Base-by-base conservation (phyloP, 306 rosid species). In the Lathyrus oleraceus region DNA sequence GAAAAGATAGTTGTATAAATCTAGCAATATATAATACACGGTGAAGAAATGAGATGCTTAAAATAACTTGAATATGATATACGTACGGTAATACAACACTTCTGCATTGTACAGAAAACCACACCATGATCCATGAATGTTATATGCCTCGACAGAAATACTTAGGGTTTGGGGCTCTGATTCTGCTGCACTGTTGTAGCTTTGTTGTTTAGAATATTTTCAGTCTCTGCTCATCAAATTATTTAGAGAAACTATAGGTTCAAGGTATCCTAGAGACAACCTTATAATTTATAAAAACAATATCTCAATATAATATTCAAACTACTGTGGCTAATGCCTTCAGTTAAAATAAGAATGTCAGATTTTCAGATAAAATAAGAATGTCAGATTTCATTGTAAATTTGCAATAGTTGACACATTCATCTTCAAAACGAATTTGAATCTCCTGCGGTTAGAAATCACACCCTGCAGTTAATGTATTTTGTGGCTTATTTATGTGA, bases 1-100 rank as follows among this genome's bases (percentile, higher is more conserved):
- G 75, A 66, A 16, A 59, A 44, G 27, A 56, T 62, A 73, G 77
- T 69, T 45, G 81, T 82, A 70, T 72, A 75, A 66, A 79, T 71
- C 23, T n/a, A 40, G 43, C 45, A 8, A 20, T 39, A 40, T 51
- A 58, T 49, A 12, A 58, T 25, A 52, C 66, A 28, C 61, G 59
- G 62, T 73, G 63, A 65, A 57, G 67, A 81, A 27, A 57, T 59
- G 70, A 69, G 78, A 44, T 59, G 45, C 15, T 69, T 3, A 6
- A 61, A 38, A 20, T 63, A 61, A 28, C 49, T 65, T 62, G 16
- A 8, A 68, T 25, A 20, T 47, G 47, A 23, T 15, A 15, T 21
- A n/a, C 0, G 21, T 21, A n/a, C 0, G 21, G 39, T 35, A 35
- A 7, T 7, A 35, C 39, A 35, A 42, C 43, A 49, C 30, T 30